Base-by-base conservation (phyloP, 2,329 filamentous ascomycete species). In the Ramularia collo-cygni region DNA sequence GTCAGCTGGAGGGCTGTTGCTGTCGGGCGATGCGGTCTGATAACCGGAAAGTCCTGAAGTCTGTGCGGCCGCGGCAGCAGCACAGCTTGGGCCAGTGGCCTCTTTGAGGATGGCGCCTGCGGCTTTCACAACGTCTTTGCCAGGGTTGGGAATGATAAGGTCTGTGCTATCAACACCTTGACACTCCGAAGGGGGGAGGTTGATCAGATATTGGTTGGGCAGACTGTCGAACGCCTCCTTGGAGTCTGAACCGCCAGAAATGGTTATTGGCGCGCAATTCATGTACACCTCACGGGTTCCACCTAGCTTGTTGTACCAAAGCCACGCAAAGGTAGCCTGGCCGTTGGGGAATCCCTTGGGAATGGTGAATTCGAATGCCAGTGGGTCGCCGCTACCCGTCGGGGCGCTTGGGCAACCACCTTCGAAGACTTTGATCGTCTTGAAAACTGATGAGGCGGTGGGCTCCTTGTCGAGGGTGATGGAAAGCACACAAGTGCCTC, bases 231-330 rank as follows among this genome's bases (percentile, higher is more conserved):
- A 75, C 50, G 73, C 74, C 4, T 66, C 59, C 37, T 75, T 51
- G 26, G 42, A 51, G 32, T 57, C 54, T 28, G 64, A 61, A 14
- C 64, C 64, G 2, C 61, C 64, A 1, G 75, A 77, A 15, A 95
- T 69, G 0, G 66, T 74, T 38, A 93, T 64, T 0, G 85, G 77
- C 0, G 83, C 86, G 53, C 92, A 96, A 72, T 95, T 92, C 87
- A 94, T 93, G 72, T 95, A 95, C 74, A 94, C 85, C 60, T 95
- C 90, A 1, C 87, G 79, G 67, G 93, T 90, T 3, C 90, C 89
- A 24, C 21, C 21, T 3, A 93, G 61, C 45, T 81, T 78, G 60
- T 95, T 95, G 68, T 90, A 80, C 38, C 87, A 95, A 2, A 85
- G 85, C 87, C 88, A 95, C 0, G 86, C 85, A 8, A 95, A 69